Evolutionary conservation across 331 rosid species (phyloP).

Genomic region (Dryas integrifolia): DNA sequence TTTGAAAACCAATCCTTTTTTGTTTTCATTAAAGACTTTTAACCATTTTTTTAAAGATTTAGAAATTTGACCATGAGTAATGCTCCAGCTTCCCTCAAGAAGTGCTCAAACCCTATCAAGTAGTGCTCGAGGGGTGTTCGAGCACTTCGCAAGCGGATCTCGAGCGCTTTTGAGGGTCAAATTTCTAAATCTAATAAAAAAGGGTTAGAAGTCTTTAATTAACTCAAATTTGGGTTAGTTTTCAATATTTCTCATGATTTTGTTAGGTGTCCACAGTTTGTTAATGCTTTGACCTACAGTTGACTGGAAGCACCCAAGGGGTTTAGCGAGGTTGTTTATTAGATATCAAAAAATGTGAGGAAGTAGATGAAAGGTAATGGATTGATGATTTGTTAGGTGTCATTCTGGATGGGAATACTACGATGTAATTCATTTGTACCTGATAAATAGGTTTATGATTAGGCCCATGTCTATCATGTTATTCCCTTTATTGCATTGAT

Average conservation of each 20-base stretch:
- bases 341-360: not conserved
- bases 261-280: not conserved
- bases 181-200: too few species aligned
- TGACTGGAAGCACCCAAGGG: conserved; percentile 5
- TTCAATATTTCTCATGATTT: not conserved
- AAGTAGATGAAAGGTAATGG: not conserved
- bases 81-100: too few species aligned
- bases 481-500: not conserved
- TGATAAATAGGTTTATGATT: not conserved
- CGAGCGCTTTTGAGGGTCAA: too few species aligned
- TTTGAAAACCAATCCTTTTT: too few species aligned
- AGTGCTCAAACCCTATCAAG: too few species aligned
- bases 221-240: too few species aligned
- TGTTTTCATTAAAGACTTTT: too few species aligned
- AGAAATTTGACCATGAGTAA: too few species aligned
- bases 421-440: not conserved
- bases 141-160: too few species aligned
- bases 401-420: not conserved
- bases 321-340: not conserved
- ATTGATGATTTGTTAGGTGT: not conserved
- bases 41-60: too few species aligned
- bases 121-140: too few species aligned
- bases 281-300: not conserved
- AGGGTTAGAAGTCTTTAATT: too few species aligned
- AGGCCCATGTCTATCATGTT: not conserved